These are phyloP conservation scores for Sclerotinia sclerotiorum DNA, from an alignment of 2,329 filamentous ascomycete genomes.

Conservation along the genomic window DNA sequence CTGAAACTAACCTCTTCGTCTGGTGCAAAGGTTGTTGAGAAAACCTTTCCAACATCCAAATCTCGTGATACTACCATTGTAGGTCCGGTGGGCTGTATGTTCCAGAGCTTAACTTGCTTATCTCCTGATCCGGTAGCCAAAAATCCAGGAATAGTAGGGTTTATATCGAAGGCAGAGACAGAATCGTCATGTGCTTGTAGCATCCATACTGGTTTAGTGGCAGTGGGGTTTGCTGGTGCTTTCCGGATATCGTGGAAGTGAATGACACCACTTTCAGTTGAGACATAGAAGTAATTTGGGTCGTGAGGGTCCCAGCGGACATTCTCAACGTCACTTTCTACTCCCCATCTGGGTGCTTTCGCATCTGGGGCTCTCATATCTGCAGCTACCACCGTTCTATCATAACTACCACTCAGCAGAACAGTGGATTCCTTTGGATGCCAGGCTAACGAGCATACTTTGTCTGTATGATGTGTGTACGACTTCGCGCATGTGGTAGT, in stretches of 20 bases:
- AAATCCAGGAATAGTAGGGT: constrained; percentile 84
- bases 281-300: constrained; percentile 90
- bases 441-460: constrained; percentile 96
- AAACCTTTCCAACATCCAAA: constrained; percentile 91
- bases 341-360: constrained; percentile 80
- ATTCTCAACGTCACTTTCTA: constrained; percentile 92
- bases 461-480: constrained; percentile 94
- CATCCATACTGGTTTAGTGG: constrained; percentile 87
- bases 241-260: constrained; percentile 89
- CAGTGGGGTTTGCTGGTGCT: constrained; percentile 68
- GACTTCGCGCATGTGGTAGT: constrained; percentile 92
- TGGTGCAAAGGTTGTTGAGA: constrained; percentile 85
- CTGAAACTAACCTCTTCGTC: constrained; percentile 90
- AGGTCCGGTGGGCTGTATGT: constrained; percentile 76
- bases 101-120: constrained; percentile 96
- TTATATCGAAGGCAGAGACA: constrained; percentile 89
- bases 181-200: constrained; percentile 94
- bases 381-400: constrained; percentile 88
- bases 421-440: constrained; percentile 84
- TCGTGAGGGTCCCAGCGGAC: constrained; percentile 93
- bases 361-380: constrained; percentile 94
- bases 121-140: constrained; percentile 92
- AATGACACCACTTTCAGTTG: constrained; percentile 86
- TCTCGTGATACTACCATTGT: constrained; percentile 90
- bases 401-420: constrained; percentile 89